Conservation (phyloP, 805 yeast genomes). For the Komagataella kurtzmanii region DNA sequence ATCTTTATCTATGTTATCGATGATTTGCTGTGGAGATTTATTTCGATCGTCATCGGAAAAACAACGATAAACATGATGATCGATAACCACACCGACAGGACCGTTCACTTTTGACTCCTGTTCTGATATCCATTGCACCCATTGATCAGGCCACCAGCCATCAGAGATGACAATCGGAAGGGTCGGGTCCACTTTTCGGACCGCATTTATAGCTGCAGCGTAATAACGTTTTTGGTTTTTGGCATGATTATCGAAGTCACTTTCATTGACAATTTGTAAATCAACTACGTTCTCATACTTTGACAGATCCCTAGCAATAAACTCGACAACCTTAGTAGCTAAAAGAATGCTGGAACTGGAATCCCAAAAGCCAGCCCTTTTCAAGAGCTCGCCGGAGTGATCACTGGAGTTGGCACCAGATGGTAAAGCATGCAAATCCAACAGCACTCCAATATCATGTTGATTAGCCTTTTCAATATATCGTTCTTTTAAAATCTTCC, state of each 20-base stretch:
- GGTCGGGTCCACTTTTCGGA: conserved; percentile 37
- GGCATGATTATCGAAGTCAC: conserved; percentile 47
- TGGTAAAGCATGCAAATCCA: conserved; percentile 85
- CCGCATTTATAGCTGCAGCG: conserved; percentile 42
- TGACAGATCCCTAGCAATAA: conserved; percentile 45
- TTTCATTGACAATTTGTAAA: conserved; percentile 77
- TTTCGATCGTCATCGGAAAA: conserved; percentile 62
- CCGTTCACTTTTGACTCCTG: conserved; percentile 21
- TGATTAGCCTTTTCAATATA: conserved; percentile 46
- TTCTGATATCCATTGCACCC: conserved; percentile 51
- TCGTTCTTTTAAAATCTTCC: conserved; percentile 41
- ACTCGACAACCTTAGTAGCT: conserved; percentile 39
- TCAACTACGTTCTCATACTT: conserved; percentile 62
- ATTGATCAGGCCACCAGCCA: conserved; percentile 84
- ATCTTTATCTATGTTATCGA: conserved; percentile 36
- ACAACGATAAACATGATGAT: conserved; percentile 78
- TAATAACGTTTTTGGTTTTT: conserved; percentile 47
- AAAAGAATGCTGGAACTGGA: conserved; percentile 23
- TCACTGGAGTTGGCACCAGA: conserved; percentile 84
- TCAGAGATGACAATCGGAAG: conserved; percentile 78
- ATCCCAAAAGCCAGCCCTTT: conserved; percentile 54
- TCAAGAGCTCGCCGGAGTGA: conserved; percentile 64
- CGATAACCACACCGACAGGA: conserved; percentile 56
- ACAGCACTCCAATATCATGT: conserved; percentile 56
- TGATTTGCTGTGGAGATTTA: conserved; percentile 53